Evolutionary conservation across 371 early-diverging fungal genomes (phyloP).

Genomic region (Chytridium lagenaria): DNA sequence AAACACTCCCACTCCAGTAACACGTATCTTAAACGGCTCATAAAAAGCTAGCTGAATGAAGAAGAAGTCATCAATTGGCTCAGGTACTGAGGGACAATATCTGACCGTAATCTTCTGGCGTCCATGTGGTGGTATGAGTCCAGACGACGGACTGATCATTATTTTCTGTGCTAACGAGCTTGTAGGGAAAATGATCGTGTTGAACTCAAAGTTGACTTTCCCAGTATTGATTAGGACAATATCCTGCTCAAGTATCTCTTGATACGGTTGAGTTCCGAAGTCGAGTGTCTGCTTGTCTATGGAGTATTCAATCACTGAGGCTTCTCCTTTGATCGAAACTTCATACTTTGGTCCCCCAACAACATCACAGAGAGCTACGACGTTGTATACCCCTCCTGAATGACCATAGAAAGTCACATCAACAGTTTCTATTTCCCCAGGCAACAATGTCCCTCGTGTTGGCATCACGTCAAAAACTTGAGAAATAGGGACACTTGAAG

Average conservation of each 20-base stretch:
- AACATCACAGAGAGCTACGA: constrained; percentile 54
- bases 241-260: constrained; percentile 57
- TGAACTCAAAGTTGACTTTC: constrained; percentile 51
- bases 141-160: constrained; percentile 46
- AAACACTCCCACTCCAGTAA: constrained; percentile 46
- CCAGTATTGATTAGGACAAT: constrained; percentile 56
- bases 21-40: constrained; percentile 52
- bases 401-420: constrained; percentile 54
- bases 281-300: constrained; percentile 45
- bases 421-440: constrained; percentile 49
- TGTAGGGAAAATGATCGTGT: constrained; percentile 35
- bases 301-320: constrained; percentile 47
- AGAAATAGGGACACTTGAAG: constrained; percentile 14
- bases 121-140: constrained; percentile 47
- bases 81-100: constrained; percentile 54
- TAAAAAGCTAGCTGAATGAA: constrained; percentile 56
- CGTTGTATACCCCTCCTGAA: constrained; percentile 32
- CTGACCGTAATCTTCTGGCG: constrained; percentile 49
- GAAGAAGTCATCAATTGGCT: constrained; percentile 51
- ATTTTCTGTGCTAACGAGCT: constrained; percentile 47
- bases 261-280: constrained; percentile 53
- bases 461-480: constrained; percentile 60
- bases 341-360: constrained; percentile 62
- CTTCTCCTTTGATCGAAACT: constrained; percentile 50
- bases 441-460: constrained; percentile 47